Evolutionary conservation across 768 basidiomycete genomes (phyloP).

Genomic region (Termitomyces sp.): DNA sequence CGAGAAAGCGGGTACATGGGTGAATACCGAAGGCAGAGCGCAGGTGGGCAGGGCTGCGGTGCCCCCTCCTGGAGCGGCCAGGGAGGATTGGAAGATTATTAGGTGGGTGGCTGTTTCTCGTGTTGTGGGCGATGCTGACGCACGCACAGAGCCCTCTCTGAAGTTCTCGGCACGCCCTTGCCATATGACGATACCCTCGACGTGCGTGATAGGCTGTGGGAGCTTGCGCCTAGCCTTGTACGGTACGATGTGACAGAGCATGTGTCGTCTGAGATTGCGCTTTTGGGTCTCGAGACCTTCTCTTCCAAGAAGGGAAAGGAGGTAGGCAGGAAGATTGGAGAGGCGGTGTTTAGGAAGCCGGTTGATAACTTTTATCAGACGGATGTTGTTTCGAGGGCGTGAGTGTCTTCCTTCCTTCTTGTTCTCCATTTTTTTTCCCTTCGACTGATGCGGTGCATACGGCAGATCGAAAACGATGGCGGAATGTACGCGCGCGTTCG

Average conservation of each 20-base stretch:
- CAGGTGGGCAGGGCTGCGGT: conserved; percentile 92
- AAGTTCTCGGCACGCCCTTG: conserved; percentile 72
- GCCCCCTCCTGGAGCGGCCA: conserved; percentile 86
- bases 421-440: neutral
- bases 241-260: conserved; percentile 79
- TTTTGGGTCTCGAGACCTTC: conserved; percentile 55
- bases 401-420: conserved; percentile 29
- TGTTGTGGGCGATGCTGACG: neutral
- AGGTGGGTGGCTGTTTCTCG: conserved; percentile 42
- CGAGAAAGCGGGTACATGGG: conserved; percentile 84
- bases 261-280: conserved; percentile 67
- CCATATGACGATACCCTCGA: conserved; percentile 86
- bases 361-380: conserved; percentile 95
- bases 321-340: conserved; percentile 49
- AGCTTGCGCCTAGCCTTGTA: conserved; percentile 85
- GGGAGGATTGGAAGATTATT: conserved; percentile 98
- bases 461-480: conserved; percentile 92
- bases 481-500: conserved; percentile 84
- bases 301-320: conserved; percentile 37
- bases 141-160: conserved; percentile 71
- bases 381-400: conserved; percentile 92
- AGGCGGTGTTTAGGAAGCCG: conserved; percentile 66
- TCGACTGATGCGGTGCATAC: neutral
- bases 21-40: conserved; percentile 93
- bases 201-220: conserved; percentile 93